A percentile compares a stretch with the other conserved stretches of the same genome.
Evolutionary conservation across 768 basidiomycete genomes (phyloP).

Genomic region (Gautieria morchelliformis): DNA sequence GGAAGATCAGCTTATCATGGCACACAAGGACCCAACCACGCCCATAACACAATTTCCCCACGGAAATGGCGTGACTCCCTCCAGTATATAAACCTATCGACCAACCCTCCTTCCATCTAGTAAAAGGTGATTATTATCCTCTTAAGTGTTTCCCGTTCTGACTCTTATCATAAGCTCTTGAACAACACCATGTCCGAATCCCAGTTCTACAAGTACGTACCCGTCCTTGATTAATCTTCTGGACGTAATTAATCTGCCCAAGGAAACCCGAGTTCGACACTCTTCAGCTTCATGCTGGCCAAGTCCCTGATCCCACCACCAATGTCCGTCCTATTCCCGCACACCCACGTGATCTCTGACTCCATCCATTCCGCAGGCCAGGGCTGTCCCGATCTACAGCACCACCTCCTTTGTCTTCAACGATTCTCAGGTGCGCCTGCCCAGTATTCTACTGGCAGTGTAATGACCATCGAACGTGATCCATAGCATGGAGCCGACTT

Average conservation of each 20-base stretch:
- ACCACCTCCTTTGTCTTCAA: constrained; percentile 68
- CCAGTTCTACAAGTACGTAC: constrained; percentile 12
- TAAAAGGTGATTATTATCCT: too few relatives aligned
- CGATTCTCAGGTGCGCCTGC: constrained; percentile 43
- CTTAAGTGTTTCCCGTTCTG: too few relatives aligned
- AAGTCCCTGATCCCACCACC: constrained; percentile 50
- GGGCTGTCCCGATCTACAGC: constrained; percentile 73
- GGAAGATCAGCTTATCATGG: too few relatives aligned
- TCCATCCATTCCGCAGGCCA: constrained; percentile 23
- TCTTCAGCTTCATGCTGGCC: constrained; percentile 71
- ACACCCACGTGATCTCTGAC: not conserved
- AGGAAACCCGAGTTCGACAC: constrained; percentile 67
- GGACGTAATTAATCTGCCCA: not conserved
- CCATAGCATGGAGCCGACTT: constrained; percentile 61
- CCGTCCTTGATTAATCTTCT: not conserved
- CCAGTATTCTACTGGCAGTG: not conserved
- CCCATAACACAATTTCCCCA: too few relatives aligned
- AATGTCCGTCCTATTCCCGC: constrained; percentile 27
- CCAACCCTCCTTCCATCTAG: too few relatives aligned
- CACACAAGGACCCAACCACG: too few relatives aligned
- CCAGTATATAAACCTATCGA: too few relatives aligned
- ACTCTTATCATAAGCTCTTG: too few relatives aligned
- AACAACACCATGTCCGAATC: constrained; percentile 5
- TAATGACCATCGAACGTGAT: too few relatives aligned
- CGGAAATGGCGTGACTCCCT: too few relatives aligned